Evolutionary conservation across 305 asterid genomes (phyloP).

Genomic region (Solanum chacoense): DNA sequence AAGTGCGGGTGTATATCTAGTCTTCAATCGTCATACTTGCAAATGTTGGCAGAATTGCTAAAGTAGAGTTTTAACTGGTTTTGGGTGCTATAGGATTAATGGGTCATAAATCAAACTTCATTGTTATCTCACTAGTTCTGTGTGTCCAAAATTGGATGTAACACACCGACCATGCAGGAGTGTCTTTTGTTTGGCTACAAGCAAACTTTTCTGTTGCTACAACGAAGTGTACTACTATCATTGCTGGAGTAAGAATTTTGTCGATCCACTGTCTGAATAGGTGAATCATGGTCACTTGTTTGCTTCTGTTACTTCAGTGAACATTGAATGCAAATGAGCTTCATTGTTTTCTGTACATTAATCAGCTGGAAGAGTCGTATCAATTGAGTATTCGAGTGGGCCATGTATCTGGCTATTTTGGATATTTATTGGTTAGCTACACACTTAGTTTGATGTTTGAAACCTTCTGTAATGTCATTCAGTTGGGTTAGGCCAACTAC

Average conservation of each 20-base stretch:
- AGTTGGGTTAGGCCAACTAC: neutral
- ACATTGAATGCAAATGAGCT: neutral
- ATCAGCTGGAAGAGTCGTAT: neutral
- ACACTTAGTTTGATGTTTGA: neutral
- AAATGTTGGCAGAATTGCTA: neutral
- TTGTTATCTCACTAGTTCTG: neutral
- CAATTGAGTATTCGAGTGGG: neutral
- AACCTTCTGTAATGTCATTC: neutral
- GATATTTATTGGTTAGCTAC: neutral
- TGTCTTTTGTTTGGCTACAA: neutral
- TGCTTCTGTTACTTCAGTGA: neutral
- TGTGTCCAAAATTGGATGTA: neutral
- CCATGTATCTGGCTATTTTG: neutral
- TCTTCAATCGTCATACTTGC: neutral
- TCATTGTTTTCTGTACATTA: neutral
- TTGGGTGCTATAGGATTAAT: neutral
- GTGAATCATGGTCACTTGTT: neutral
- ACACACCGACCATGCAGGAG: neutral
- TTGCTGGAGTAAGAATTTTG: neutral
- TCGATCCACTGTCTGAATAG: neutral
- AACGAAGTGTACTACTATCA: neutral
- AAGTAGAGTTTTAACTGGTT: neutral
- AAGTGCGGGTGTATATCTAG: neutral
- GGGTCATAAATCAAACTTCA: neutral
- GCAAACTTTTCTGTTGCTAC: neutral